Percentiles rank a stretch among this genome's conserved stretches.
Conservation (phyloP, 73 alveolate genomes). For the Uronychia setigera region DNA sequence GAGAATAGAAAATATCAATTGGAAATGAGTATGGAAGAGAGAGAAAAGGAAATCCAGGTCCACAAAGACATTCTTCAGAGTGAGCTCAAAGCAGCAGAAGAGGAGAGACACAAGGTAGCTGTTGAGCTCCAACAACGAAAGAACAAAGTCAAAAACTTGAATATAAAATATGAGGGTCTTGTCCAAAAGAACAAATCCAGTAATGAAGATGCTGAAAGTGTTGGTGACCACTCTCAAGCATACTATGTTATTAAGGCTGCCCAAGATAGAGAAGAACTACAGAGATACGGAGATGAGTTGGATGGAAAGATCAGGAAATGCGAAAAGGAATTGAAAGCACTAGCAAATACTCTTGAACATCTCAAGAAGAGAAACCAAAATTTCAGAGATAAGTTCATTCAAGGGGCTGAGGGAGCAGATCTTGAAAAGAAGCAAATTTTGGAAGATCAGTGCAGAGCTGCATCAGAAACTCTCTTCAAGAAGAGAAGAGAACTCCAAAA, state of each 20-base stretch:
- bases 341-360: conserved; percentile 91
- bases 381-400: conserved; percentile 69
- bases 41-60: conserved; percentile 97
- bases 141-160: conserved; percentile 93
- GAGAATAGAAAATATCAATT: conserved; percentile 96
- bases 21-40: conserved; percentile 97
- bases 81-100: conserved; percentile 96
- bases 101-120: conserved; percentile 97
- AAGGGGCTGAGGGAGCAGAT: conserved; percentile 77
- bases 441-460: conserved; percentile 92
- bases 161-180: conserved; percentile 86
- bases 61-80: conserved; percentile 96
- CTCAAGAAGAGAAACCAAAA: conserved; percentile 90
- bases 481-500: conserved; percentile 77
- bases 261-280: conserved; percentile 98
- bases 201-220: conserved; percentile 89
- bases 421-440: conserved; percentile 68
- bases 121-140: conserved; percentile 94
- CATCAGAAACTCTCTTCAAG: conserved; percentile 86
- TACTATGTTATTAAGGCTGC: conserved; percentile 98
- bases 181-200: conserved; percentile 84
- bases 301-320: conserved; percentile 97
- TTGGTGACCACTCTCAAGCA: conserved; percentile 96
- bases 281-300: conserved; percentile 96
- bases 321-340: conserved; percentile 93